Percentiles rank a stretch among this genome's conserved stretches.
These are phyloP conservation scores for Pseudogymnoascus sp. DNA, from an alignment of 2,329 filamentous ascomycete species.

Conservation along the genomic window DNA sequence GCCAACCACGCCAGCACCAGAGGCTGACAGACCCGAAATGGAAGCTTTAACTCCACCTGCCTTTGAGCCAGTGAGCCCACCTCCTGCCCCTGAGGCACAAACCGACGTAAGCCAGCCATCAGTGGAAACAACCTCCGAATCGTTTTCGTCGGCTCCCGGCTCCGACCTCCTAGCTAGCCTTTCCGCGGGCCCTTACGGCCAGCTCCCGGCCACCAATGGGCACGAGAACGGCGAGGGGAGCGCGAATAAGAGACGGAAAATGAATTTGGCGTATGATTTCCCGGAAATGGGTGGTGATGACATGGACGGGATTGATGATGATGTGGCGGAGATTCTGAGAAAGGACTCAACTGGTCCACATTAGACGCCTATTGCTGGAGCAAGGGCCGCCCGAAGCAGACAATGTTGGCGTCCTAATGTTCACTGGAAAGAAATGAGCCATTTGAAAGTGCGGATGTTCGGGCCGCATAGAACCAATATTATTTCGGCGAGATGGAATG, in stretches of 20 bases:
- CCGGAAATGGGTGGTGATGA: slow-evolving; percentile 41
- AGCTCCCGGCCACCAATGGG: slow-evolving; percentile 19
- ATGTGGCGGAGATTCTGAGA: slow-evolving; percentile 50
- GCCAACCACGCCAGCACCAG: slow-evolving; percentile 40
- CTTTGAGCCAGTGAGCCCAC: slow-evolving; percentile 42
- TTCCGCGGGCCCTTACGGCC: slow-evolving; percentile 26
- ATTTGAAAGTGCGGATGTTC: not conserved
- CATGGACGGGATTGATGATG: slow-evolving; percentile 49
- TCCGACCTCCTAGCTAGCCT: slow-evolving; percentile 32
- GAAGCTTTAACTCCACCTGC: slow-evolving; percentile 81
- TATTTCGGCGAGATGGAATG: not conserved
- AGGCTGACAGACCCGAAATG: slow-evolving; percentile 68
- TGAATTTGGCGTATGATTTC: slow-evolving; percentile 37
- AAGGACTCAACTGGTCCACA: slow-evolving; percentile 27
- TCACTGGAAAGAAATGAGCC: not conserved
- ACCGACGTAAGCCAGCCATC: slow-evolving; percentile 8
- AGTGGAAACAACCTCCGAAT: slow-evolving; percentile 14
- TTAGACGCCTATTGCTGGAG: not conserved
- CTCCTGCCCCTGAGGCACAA: slow-evolving; percentile 31
- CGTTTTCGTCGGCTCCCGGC: slow-evolving; percentile 21
- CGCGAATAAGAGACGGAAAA: slow-evolving; percentile 42
- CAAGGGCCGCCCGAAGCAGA: not conserved
- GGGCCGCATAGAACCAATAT: not conserved
- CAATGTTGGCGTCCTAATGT: not conserved
- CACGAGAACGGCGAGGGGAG: slow-evolving; percentile 18